Base-by-base conservation (phyloP, 2,329 filamentous ascomycete genomes). In the Aspergillus sp. region DNA sequence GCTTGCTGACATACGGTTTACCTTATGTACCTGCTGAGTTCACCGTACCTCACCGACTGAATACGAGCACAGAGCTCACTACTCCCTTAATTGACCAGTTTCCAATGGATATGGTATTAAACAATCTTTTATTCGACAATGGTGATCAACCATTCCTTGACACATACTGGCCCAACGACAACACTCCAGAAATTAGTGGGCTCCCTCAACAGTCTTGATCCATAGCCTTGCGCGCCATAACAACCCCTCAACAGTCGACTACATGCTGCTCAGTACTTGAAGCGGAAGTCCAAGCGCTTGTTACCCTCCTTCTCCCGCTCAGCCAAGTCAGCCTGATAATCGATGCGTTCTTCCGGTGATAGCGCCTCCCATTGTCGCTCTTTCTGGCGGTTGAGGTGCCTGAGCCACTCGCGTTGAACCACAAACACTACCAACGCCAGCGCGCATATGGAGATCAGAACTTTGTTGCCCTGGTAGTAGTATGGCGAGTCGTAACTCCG, bases 391-490 rank as follows among this genome's bases (percentile, higher is more conserved):
- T 87, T 86, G 31, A 83, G 67, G 22, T 73, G 69, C 4, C 78
- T 66, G 47, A 85, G 71, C 38, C 76, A 79, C 61, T 80, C 72
- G 17, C 83, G 75, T 67, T 85, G 82, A 1, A 71, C 71, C 34
- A 85, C 17, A 49, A 86, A 84, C 0, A 80, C 69, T 0, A 80
- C 74, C 11, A 87, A 68, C 0, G 80, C 73, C 3, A 85, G 72
- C 0, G 75, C 79, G 23, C 82, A 79, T 47, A 87, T 82, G 0
- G 81, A 78, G 4, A 87, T 77, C 48, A 85, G 77, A 8, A 86
- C 80, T 11, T 76, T 82, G 72, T 87, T 86, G 3, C 85, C 84
- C 13, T 66, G 76, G 65, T 84, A 82, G 70, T 85, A 86, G 69
- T 84, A 85, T 0, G 83, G 83, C 0, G 73, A 70, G 55, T 86